phyloP scores from a whole-genome alignment of 2,329 filamentous ascomycete genomes.

The Fusarium sp. region DNA sequence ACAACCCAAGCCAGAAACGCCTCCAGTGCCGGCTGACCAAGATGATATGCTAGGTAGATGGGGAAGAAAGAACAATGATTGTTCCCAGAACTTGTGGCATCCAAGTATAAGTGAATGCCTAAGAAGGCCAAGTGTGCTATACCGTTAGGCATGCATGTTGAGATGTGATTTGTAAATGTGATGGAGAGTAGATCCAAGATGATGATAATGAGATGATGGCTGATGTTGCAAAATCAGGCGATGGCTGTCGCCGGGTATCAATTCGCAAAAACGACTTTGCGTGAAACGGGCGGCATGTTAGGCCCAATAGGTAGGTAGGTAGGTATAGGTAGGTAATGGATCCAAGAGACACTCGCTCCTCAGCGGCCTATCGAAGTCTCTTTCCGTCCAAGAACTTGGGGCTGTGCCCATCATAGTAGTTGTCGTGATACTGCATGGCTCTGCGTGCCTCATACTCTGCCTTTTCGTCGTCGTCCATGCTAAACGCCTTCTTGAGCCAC shows the following conservation, averaged over 20 bases:
- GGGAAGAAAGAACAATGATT: conserved; percentile 5
- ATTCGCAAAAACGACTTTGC: conserved; percentile 35
- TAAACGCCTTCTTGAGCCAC: conserved; percentile 73
- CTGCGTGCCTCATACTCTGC: conserved; percentile 65
- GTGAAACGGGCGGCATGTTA: conserved; percentile 20
- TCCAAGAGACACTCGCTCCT: conserved; percentile 8
- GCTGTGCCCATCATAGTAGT: conserved; percentile 60
- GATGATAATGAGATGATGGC: conserved; percentile 16
- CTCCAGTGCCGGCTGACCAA: conserved; percentile 21
- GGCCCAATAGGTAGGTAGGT: background rate
- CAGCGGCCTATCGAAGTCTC: conserved; percentile 49
- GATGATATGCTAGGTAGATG: conserved; percentile 23
- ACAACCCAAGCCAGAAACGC: conserved; percentile 28
- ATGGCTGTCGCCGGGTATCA: conserved; percentile 40
- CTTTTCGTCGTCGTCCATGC: conserved; percentile 68
- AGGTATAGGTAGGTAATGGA: conserved; percentile 8
- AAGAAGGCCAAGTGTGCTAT: conserved; percentile 6
- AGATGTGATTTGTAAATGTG: conserved; percentile 8
- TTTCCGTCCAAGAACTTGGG: conserved; percentile 65
- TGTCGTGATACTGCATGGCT: conserved; percentile 54
- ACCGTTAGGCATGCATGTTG: background rate
- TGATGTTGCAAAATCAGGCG: conserved; percentile 35
- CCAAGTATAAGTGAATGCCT: background rate
- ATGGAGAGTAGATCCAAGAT: conserved; percentile 11
- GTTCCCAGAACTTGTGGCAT: background rate